phyloP scores from a whole-genome alignment of 2,329 filamentous ascomycete genomes.

The Hypoxylon sp. region DNA sequence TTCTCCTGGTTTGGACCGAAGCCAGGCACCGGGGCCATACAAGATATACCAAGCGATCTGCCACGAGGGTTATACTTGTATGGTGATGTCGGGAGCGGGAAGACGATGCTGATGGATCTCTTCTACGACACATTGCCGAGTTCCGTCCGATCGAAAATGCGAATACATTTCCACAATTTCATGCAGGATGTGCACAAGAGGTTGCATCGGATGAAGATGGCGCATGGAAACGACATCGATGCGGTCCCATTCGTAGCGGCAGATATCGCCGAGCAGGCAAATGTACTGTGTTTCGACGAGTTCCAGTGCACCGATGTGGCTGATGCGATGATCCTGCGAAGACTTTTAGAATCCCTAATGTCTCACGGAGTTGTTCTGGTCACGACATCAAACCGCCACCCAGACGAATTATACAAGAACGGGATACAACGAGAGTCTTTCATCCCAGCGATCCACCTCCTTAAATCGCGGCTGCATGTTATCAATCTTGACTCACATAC shows the following conservation, averaged over 20 bases:
- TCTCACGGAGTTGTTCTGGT: conserved; percentile 96
- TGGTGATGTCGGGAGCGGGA: conserved; percentile 96
- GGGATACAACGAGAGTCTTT: conserved; percentile 97
- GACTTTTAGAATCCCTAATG: conserved; percentile 91
- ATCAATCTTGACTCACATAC: conserved; percentile 96
- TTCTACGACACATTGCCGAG: conserved; percentile 93
- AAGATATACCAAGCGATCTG: conserved; percentile 77
- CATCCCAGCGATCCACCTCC: conserved; percentile 92
- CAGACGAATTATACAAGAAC: conserved; percentile 97
- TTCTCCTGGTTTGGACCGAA: conserved; percentile 73
- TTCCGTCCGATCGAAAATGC: conserved; percentile 84
- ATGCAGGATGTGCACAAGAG: conserved; percentile 98
- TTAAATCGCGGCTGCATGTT: conserved; percentile 86
- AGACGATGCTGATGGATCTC: conserved; percentile 99
- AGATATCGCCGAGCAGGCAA: conserved; percentile 88
- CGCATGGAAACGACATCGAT: conserved; percentile 90
- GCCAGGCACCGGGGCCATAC: conserved; percentile 58
- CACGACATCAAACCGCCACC: conserved; percentile 97
- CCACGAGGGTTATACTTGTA: conserved; percentile 95
- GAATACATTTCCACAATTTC: conserved; percentile 99
- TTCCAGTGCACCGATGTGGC: conserved; percentile 99
- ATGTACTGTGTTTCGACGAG: conserved; percentile 96
- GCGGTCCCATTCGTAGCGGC: conserved; percentile 92
- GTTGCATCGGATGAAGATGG: conserved; percentile 90
- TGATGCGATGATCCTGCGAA: conserved; percentile 95